Evolutionary conservation across 495 filamentous ascomycete species (phyloP), one percentile per base, ranked within the genome.

Genomic region (Pyronema domesticum): DNA sequence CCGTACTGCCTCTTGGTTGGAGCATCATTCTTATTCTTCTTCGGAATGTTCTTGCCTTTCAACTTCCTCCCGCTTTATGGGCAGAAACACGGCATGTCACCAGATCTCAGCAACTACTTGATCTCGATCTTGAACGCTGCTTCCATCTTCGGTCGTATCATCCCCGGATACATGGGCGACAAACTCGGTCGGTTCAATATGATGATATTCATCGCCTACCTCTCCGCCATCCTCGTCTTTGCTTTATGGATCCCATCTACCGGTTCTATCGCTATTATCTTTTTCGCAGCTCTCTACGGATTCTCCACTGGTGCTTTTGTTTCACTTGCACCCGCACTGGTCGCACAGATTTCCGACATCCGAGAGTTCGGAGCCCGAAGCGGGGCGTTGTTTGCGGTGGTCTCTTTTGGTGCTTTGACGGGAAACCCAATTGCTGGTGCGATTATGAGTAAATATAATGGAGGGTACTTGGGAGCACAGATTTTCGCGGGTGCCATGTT

Each of bases 391-490:
- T 86, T 87, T 62, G 73, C 77, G 30, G 67, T 78, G 34, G 69
- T 79, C 11, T 73, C 76, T 3, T 64, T 87, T 49, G 85, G 79
- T 19, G 80, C 77, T 0, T 66, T 91, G 52, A 80, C 76, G 0
- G 81, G 82, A 3, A 78, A 72, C 37, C 85, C 85, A 0, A 85
- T 89, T 63, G 84, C 77, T 4, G 84, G 85, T 8, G 81, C 79
- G 0, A 70, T 91, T 40, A 68, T 85, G 1, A 62, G 61, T 2
- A 65, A 68, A 13, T 70, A 80, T 53, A 18, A 75, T 59, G 80
- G 78, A 5, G 58, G 65, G 0, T 88, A 77, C 63, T 59, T 72
- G 3, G 74, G 76, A 23, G 49, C 86, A 47, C 74, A 81, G 67
- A 70, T 87, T 3, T 89, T 84, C 58, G 76, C 76, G 37, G 85